These are phyloP conservation scores for Tolypocladium cylindrosporum DNA, from an alignment of 2,329 filamentous ascomycete species.

Conservation along the genomic window DNA sequence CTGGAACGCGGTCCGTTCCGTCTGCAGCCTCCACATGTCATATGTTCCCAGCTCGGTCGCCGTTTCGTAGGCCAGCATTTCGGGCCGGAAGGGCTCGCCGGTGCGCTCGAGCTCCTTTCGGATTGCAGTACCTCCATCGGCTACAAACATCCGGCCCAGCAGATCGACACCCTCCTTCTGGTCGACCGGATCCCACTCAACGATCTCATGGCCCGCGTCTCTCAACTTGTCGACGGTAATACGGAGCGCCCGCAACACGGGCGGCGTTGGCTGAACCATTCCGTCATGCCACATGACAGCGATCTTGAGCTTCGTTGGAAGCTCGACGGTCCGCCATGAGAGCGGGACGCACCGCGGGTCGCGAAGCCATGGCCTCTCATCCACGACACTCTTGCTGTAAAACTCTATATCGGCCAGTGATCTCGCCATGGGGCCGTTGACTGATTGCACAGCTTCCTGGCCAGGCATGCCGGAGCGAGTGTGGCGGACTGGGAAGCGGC, in stretches of 20 bases:
- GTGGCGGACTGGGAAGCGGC: slow-evolving; percentile 46
- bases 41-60: slow-evolving; percentile 28
- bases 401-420: slow-evolving; percentile 44
- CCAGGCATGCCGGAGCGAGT: slow-evolving; percentile 49
- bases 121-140: slow-evolving; percentile 34
- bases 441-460: slow-evolving; percentile 53
- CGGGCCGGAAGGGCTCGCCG: slow-evolving; percentile 31
- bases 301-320: slow-evolving; percentile 37
- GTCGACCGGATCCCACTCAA: slow-evolving; percentile 38
- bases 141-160: slow-evolving; percentile 35
- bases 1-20: slow-evolving; percentile 34
- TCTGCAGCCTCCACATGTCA: slow-evolving; percentile 38
- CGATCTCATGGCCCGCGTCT: slow-evolving; percentile 37
- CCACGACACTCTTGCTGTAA: slow-evolving; percentile 43
- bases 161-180: slow-evolving; percentile 27
- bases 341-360: slow-evolving; percentile 51
- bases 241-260: slow-evolving; percentile 46
- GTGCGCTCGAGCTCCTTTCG: slow-evolving; percentile 25
- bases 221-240: slow-evolving; percentile 32
- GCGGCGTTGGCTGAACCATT: slow-evolving; percentile 55
- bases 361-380: slow-evolving; percentile 41
- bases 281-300: slow-evolving; percentile 57
- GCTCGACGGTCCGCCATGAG: slow-evolving; percentile 35
- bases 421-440: slow-evolving; percentile 53
- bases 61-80: slow-evolving; percentile 22